These are phyloP conservation scores for Alternaria gaisen DNA, from an alignment of 2,329 filamentous ascomycete species.

Conservation along the genomic window DNA sequence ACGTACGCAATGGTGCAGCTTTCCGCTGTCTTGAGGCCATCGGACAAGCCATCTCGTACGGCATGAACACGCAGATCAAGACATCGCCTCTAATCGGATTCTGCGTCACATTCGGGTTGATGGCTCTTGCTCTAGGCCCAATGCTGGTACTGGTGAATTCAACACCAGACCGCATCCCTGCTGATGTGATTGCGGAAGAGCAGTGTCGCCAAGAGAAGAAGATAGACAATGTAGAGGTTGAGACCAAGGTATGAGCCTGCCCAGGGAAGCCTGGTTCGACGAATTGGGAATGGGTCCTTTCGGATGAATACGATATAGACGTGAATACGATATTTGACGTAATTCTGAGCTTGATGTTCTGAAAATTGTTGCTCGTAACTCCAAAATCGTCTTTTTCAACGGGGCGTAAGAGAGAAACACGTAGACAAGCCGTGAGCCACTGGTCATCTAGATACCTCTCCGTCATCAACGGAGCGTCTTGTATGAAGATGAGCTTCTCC, in stretches of 20 bases:
- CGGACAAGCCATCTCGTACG: constrained; percentile 41
- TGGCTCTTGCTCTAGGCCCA: constrained; percentile 41
- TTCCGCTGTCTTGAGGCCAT: constrained; percentile 41
- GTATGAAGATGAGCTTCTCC: neutral
- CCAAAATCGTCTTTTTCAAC: neutral
- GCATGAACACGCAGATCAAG: constrained; percentile 43
- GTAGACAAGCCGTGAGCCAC: neutral
- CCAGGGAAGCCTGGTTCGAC: neutral
- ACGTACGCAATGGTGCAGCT: constrained; percentile 37
- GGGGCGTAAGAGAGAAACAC: neutral
- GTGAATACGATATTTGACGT: neutral
- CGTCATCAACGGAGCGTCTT: neutral
- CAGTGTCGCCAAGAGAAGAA: constrained; percentile 28
- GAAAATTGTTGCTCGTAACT: neutral
- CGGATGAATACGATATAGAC: neutral
- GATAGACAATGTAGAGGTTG: constrained; percentile 19
- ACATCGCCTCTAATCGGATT: constrained; percentile 40
- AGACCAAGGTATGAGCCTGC: constrained; percentile 20
- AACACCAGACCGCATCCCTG: constrained; percentile 46
- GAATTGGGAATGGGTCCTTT: neutral
- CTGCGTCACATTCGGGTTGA: constrained; percentile 45
- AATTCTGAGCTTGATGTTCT: neutral
- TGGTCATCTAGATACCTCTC: neutral
- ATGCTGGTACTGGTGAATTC: constrained; percentile 45
- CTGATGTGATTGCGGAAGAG: constrained; percentile 41